Base-by-base conservation (phyloP, 352 stramenopile genomes). In the Saprolegnia diclina region DNA sequence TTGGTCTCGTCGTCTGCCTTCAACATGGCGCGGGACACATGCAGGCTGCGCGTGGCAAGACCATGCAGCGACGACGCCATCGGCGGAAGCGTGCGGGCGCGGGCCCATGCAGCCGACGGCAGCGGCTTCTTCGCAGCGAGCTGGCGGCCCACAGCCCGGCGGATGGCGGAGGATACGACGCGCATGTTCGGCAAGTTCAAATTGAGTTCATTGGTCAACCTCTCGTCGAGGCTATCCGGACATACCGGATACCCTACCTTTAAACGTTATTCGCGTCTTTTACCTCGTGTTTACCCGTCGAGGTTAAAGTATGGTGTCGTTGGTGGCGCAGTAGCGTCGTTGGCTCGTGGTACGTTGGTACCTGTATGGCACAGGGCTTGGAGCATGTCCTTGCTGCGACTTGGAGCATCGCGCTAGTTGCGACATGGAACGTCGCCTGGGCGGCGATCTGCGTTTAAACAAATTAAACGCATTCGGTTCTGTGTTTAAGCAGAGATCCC, bases 1-100 rank as follows among this genome's bases (percentile, higher is more conserved):
- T 44, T 68, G 57, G 38, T 48, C 29, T 65, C 56, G 52, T 71
- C 26, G 18, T 71, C 57, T 11, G 38, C 45, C 53, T 59, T 59
- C 24, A 59, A 59, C 24, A 59, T 21, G 13, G n/a, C 9, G 13
- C 52, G 52, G 35, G 52, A 59, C 24, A 59, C 24, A 24, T 59
- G 52, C 52, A 59, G 13, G 24, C 35, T 40, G 35, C 52, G 52
- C 13, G 35, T 40, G 35, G 13, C 24, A 1, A 40, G 3, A 10
- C 35, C 24, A 10, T 24, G 52, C 13, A 59, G 35, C 3, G 52
- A 59, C 11, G 35, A 59, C 52, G 11, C 24, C 13, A 40, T 14
- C 35, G 19, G 11, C 35, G 52, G 52, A 16, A 59, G n/a, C 1
- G 9, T 7, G 24, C 52, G 52, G 35, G 35, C n/a, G 35, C 35